phyloP scores from a whole-genome alignment of 1,284 basidiomycete species.

The Ustilago cynodontis region DNA sequence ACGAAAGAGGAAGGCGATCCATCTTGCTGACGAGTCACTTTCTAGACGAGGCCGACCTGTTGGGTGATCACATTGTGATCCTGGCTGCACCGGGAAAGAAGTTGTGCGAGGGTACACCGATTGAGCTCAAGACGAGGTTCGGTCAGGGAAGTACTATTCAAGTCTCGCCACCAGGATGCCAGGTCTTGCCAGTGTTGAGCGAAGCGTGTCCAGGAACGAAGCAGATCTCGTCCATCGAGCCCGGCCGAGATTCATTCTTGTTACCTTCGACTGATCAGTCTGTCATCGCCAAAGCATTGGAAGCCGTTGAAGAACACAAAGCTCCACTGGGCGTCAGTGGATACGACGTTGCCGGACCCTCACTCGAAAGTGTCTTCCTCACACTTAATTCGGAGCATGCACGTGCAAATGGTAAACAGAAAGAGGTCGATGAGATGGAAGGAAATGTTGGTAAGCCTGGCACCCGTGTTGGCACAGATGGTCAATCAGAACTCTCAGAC shows the following conservation, averaged over 20 bases:
- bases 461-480: background rate
- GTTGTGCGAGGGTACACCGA: conserved; percentile 80
- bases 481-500: conserved; percentile 72
- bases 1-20: conserved; percentile 77
- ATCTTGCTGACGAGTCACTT: conserved; percentile 80
- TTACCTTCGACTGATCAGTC: conserved; percentile 33
- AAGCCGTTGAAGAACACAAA: conserved; percentile 74
- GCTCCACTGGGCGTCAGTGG: conserved; percentile 71
- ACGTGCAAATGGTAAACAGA: conserved; percentile 32
- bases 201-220: conserved; percentile 69
- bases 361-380: conserved; percentile 84
- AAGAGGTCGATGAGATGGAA: conserved; percentile 43
- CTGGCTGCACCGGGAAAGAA: conserved; percentile 81
- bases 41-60: conserved; percentile 82
- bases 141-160: conserved; percentile 79
- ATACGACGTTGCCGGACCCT: conserved; percentile 79
- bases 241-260: conserved; percentile 69
- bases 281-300: conserved; percentile 76
- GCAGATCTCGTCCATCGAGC: conserved; percentile 44
- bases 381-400: conserved; percentile 74
- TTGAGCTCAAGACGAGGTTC: conserved; percentile 78
- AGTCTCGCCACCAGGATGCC: conserved; percentile 22
- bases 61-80: conserved; percentile 81
- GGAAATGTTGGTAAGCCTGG: conserved; percentile 28
- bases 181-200: conserved; percentile 15